Base-by-base conservation (phyloP, 176 grass and related monocot genomes). In the Phoenix dactylifera region DNA sequence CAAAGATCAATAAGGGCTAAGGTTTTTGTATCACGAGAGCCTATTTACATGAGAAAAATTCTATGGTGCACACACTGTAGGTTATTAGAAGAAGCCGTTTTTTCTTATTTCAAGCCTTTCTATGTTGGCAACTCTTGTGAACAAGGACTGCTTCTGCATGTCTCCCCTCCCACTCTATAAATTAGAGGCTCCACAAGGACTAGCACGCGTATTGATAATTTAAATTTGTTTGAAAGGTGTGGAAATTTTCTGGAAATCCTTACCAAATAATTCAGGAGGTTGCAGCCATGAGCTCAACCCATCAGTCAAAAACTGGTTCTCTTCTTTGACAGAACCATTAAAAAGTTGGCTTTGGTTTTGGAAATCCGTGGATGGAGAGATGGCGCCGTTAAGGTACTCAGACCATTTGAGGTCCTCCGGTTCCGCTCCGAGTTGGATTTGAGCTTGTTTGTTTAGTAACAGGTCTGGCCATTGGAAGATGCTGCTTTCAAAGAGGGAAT, bases 331-430 rank as follows among this genome's bases (percentile, higher is more conserved):
- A 20, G 7, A 9, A 10, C 19, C 32, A 35, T 35, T 10, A 35
- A 35, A 35, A 10, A 35, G 32, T 35, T 66, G 50, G 5, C 18
- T 66, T 29, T 53, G 49, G 22, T 16, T 52, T 28, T 52, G 49
- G 17, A 26, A 26, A 6, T 15, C 24, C 0, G 63, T 18, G 4
- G 60, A 16, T 7, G 12, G 5, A 6, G 49, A 22, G 63, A 52
- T 52, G 63, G 24, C 50, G 23, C 63, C 63, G 6, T 66, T 17
- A 49, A 66, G 63, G 49, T 53, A 66, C 50, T 66, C 63, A 2
- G 63, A 66, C 63, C 63, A 66, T 18, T 52, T 66, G 49, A 66
- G 63, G 20, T 66, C 63, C 63, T 66, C 63, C 3, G 63, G 49
- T 24, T 66, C 63, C 14, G 24, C 63, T 18, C 7, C 62, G 16